Conservation (phyloP, 2,329 filamentous ascomycete species). For the Fusarium mundagurra region DNA sequence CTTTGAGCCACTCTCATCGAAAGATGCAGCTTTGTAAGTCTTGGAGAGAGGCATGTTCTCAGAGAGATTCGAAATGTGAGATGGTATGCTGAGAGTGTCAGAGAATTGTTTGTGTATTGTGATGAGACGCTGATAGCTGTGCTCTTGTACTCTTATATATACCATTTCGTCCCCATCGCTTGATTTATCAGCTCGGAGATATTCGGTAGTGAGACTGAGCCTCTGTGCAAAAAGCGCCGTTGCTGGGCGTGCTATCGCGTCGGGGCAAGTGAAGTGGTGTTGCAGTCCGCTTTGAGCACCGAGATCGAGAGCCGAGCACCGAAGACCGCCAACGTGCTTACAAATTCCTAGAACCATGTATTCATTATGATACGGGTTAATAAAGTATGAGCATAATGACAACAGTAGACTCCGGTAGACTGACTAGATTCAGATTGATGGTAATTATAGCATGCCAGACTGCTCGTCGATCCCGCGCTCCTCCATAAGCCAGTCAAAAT, state of each 20-base stretch:
- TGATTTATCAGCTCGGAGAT: background rate
- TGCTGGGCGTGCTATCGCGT: rapidly evolving
- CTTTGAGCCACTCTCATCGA: slow-evolving; percentile 61
- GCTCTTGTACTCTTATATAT: background rate
- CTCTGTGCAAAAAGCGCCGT: rapidly evolving
- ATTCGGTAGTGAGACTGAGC: rapidly evolving
- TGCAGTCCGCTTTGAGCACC: background rate
- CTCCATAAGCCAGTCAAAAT: background rate
- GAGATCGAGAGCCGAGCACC: background rate
- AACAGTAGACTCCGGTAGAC: background rate
- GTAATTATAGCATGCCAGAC: background rate
- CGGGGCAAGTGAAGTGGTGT: background rate
- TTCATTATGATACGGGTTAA: rapidly evolving
- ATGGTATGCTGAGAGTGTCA: no score
- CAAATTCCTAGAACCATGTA: rapidly evolving
- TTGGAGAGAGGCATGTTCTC: slow-evolving; percentile 61
- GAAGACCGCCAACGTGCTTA: background rate
- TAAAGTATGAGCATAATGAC: rapidly evolving
- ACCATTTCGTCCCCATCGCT: rapidly evolving
- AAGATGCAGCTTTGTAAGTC: slow-evolving; percentile 72
- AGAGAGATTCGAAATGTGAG: background rate
- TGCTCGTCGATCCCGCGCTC: background rate
- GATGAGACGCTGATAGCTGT: background rate
- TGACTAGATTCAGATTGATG: rapidly evolving
- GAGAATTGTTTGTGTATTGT: background rate